These are phyloP conservation scores for Rhodofomes roseus DNA, from an alignment of 1,284 basidiomycete species.

Conservation along the genomic window DNA sequence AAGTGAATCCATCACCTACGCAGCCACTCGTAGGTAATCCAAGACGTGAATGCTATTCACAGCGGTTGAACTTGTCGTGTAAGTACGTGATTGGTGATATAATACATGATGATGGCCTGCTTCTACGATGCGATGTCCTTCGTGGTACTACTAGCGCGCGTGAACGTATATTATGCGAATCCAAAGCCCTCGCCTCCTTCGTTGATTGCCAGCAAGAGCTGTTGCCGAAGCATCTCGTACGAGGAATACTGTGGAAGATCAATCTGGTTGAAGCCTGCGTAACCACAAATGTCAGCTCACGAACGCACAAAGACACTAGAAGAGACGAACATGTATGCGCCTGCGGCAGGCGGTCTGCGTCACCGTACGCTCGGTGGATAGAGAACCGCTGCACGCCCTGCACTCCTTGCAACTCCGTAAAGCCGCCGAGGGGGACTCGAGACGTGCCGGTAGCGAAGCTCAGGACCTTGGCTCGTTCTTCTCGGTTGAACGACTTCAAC, in stretches of 20 bases:
- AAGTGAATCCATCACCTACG: too few relatives aligned
- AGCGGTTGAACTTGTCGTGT: background rate
- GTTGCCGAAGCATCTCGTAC: constrained; percentile 90
- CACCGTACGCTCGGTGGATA: constrained; percentile 91
- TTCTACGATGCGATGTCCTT: constrained; percentile 4
- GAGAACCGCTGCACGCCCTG: constrained; percentile 96
- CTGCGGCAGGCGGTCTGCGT: constrained; percentile 80
- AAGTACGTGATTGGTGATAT: background rate
- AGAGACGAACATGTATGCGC: constrained; percentile 80
- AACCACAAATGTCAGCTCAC: constrained; percentile 2
- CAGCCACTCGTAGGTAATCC: too few relatives aligned
- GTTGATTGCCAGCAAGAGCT: constrained; percentile 85
- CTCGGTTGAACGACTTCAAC: constrained; percentile 94
- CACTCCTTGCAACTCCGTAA: constrained; percentile 90
- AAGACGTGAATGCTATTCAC: background rate
- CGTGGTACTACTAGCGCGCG: background rate
- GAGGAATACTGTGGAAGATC: constrained; percentile 89
- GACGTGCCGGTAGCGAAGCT: constrained; percentile 97
- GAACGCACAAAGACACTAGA: constrained; percentile 19
- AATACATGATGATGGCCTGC: constrained; percentile 8
- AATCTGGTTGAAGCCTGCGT: constrained; percentile 77
- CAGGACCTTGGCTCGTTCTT: constrained; percentile 92
- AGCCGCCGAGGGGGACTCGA: constrained; percentile 91
- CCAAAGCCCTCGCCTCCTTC: constrained; percentile 93
- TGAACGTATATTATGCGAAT: constrained; percentile 51